phyloP scores from a whole-genome alignment of 2,329 filamentous ascomycete species.

The Neofusicoccum laricinum region DNA sequence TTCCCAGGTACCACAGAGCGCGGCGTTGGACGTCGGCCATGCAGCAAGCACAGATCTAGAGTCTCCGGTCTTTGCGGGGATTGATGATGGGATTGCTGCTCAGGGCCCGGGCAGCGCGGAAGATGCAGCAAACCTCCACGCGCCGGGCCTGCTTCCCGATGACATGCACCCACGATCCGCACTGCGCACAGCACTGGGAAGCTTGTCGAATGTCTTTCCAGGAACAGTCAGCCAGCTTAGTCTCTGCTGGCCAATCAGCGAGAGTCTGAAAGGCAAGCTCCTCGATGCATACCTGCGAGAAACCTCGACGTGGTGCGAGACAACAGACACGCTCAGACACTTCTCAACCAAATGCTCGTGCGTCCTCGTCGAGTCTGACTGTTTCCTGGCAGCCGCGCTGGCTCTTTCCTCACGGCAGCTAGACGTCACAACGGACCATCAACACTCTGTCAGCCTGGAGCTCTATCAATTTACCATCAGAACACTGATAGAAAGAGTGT shows the following conservation, averaged over 20 bases:
- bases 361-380: background rate
- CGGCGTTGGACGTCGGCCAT: no score
- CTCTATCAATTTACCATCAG: background rate
- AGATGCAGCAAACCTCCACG: no score
- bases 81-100: background rate
- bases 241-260: background rate
- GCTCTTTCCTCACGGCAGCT: background rate
- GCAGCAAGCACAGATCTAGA: no score
- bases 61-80: no score
- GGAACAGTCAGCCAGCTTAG: background rate
- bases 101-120: background rate
- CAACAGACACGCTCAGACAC: background rate
- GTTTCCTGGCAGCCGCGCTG: background rate
- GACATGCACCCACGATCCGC: background rate
- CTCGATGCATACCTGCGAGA: background rate
- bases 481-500: background rate
- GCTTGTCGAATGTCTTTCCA: background rate
- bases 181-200: background rate
- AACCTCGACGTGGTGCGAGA: background rate
- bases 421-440: background rate
- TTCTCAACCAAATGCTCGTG: background rate
- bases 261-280: background rate
- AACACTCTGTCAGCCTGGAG: background rate
- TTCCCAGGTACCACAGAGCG: no score
- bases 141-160: no score